phyloP scores from a whole-genome alignment of 257 asterid species.

The Striga asiatica region DNA sequence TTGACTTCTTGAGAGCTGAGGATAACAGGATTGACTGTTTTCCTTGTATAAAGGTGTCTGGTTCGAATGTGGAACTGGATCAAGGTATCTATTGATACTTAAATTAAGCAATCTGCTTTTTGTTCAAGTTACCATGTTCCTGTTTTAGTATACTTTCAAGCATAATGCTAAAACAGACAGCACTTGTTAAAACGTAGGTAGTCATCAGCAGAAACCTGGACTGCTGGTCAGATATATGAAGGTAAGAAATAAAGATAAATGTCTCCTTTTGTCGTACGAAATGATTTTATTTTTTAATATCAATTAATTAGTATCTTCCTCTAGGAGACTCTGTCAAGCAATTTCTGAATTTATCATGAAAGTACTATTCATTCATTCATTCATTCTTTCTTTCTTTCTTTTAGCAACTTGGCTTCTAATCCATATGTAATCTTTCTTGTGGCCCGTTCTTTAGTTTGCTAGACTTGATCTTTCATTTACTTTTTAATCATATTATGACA shows the following conservation, averaged over 20 bases:
- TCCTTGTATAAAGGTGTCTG: constrained; percentile 63
- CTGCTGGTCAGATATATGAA: constrained; percentile 84
- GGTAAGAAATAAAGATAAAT: constrained; percentile 36
- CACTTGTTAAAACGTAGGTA: constrained; percentile 39
- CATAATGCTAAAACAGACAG: too few relatives aligned
- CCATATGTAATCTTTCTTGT: too few relatives aligned
- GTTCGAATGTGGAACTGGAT: constrained; percentile 54
- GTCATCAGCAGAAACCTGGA: constrained; percentile 71
- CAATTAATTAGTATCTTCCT: not conserved
- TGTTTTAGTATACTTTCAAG: too few relatives aligned
- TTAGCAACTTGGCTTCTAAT: too few relatives aligned
- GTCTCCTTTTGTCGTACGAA: not conserved
- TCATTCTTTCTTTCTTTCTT: too few relatives aligned
- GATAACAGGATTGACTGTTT: constrained; percentile 85
- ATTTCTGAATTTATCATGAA: not conserved
- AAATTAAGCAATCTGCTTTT: not conserved
- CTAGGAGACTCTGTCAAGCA: not conserved
- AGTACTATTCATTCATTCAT: too few relatives aligned
- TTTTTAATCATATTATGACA: constrained; percentile 1
- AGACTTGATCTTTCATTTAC: constrained; percentile 2
- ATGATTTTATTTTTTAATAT: not conserved
- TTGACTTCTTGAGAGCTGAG: constrained; percentile 93
- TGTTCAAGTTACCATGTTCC: constrained; percentile 4
- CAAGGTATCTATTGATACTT: constrained; percentile 47
- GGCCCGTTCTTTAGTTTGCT: too few relatives aligned